Evolutionary conservation across 2,329 filamentous ascomycete genomes (phyloP).

Genomic region (Talaromyces sp.): DNA sequence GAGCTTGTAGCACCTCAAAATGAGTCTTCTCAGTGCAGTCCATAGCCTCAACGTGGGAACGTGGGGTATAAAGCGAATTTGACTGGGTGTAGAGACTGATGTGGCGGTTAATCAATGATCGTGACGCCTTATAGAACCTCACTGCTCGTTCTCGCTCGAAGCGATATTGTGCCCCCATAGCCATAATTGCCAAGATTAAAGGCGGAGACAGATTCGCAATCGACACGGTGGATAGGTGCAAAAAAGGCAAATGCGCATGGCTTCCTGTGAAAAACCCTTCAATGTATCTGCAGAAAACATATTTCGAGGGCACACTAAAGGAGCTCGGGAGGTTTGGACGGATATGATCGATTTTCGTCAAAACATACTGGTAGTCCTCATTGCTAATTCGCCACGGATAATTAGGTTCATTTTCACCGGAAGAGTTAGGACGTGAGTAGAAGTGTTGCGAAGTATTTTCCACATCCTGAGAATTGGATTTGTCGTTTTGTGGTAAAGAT

Average conservation of each 20-base stretch:
- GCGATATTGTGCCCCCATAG: slow-evolving; percentile 10
- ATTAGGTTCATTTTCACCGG: slow-evolving; percentile 3
- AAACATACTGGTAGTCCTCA: slow-evolving; percentile 3
- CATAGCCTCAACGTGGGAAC: slow-evolving; percentile 5
- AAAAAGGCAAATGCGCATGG: slow-evolving; percentile 7
- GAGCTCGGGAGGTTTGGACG: slow-evolving; percentile 3
- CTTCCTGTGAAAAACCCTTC: slow-evolving; percentile 10
- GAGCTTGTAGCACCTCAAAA: slow-evolving; percentile 9
- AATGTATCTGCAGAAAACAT: slow-evolving; percentile 9
- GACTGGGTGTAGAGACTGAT: slow-evolving; percentile 1
- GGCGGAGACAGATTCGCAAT: slow-evolving; percentile 8
- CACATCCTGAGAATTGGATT: slow-evolving; percentile 7
- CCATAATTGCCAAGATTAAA: slow-evolving; percentile 3
- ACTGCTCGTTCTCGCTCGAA: slow-evolving; percentile 9
- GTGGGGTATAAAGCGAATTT: slow-evolving; percentile 3
- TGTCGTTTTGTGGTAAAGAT: slow-evolving; percentile 9
- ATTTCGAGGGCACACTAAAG: slow-evolving; percentile 8
- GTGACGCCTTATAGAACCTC: slow-evolving; percentile 8
- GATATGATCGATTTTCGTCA: slow-evolving; percentile 1
- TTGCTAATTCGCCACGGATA: slow-evolving; percentile 10
- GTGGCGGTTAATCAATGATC: slow-evolving; percentile 8
- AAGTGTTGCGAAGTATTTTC: slow-evolving; percentile 1
- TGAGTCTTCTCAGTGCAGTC: slow-evolving; percentile 5
- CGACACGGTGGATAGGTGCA: slow-evolving; percentile 2
- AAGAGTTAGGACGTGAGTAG: slow-evolving; percentile 5